A percentile compares a stretch with the other conserved stretches of the same genome.
phyloP scores from a whole-genome alignment of 2,329 filamentous ascomycete species.

The Raffaelea deltoideospora region DNA sequence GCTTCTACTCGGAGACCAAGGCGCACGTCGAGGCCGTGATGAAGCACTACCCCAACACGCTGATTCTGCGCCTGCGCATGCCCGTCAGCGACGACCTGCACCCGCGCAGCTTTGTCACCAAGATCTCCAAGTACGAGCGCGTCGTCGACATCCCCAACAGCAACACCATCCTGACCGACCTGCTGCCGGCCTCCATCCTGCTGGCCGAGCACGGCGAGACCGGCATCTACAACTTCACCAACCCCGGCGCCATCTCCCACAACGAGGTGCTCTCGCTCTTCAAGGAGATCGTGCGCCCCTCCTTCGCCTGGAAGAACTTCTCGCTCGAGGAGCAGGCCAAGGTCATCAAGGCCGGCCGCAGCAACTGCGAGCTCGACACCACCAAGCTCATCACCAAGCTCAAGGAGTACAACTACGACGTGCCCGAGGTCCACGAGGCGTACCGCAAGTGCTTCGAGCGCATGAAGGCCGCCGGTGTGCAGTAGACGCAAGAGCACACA shows the following conservation, averaged over 20 bases:
- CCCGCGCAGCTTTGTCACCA: conserved; percentile 53
- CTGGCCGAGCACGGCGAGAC: conserved; percentile 83
- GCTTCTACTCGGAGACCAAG: conserved; percentile 56
- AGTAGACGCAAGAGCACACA: too few species aligned
- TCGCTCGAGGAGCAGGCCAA: conserved; percentile 49
- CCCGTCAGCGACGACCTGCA: conserved; percentile 54
- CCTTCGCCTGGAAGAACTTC: conserved; percentile 50
- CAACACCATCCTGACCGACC: conserved; percentile 49
- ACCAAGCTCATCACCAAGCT: conserved; percentile 46
- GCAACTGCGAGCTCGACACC: conserved; percentile 50
- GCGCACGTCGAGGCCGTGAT: conserved; percentile 50
- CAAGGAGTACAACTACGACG: conserved; percentile 38
- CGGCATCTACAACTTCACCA: conserved; percentile 56
- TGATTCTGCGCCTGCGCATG: conserved; percentile 54
- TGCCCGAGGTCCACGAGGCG: conserved; percentile 47
- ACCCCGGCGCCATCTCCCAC: conserved; percentile 55
- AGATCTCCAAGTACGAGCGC: conserved; percentile 48
- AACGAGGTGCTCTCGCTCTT: conserved; percentile 52
- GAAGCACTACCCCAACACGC: conserved; percentile 43
- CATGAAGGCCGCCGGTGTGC: conserved; percentile 41
- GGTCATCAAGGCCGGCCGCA: conserved; percentile 51
- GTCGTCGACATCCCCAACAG: conserved; percentile 56
- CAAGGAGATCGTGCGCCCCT: conserved; percentile 45
- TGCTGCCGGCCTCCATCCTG: conserved; percentile 57
- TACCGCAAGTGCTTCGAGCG: conserved; percentile 47